Evolutionary conservation across 1,284 basidiomycete genomes (phyloP).

Genomic region (Heliocybe sulcata): DNA sequence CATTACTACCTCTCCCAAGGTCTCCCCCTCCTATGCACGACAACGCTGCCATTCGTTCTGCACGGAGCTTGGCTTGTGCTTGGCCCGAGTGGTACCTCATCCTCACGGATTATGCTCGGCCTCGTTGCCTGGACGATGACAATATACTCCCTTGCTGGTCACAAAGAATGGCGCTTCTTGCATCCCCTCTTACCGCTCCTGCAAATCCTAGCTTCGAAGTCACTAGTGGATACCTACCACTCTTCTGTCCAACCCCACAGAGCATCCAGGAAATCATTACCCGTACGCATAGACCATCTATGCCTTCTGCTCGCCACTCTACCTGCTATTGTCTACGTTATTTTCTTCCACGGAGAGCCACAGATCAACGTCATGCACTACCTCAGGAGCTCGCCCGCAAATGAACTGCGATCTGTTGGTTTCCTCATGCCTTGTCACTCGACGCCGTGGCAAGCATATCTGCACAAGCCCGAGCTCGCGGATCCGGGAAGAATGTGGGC

Average conservation of each 20-base stretch:
- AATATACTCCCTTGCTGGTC: conserved; percentile 74
- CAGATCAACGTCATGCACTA: conserved; percentile 72
- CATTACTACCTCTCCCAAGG: conserved; percentile 90
- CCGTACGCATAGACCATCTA: conserved; percentile 28
- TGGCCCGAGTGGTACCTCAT: conserved; percentile 12
- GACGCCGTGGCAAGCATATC: conserved; percentile 89
- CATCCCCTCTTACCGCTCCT: conserved; percentile 89
- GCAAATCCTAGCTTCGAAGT: conserved; percentile 73
- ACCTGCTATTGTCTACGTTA: conserved; percentile 60
- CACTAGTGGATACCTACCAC: conserved; percentile 46
- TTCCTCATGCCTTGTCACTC: conserved; percentile 98
- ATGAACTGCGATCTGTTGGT: conserved; percentile 58
- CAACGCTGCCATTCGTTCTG: conserved; percentile 64
- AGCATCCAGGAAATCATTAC: background rate
- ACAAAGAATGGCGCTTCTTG: conserved; percentile 97
- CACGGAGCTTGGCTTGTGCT: conserved; percentile 46
- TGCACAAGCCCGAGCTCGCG: conserved; percentile 65
- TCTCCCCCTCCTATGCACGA: conserved; percentile 75
- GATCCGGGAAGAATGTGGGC: conserved; percentile 62
- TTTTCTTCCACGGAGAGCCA: conserved; percentile 67
- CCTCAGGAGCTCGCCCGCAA: conserved; percentile 42
- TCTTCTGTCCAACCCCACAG: conserved; percentile 7
- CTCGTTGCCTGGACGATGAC: conserved; percentile 58
- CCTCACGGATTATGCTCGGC: conserved; percentile 30
- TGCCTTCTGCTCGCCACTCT: conserved; percentile 45